Conservation (phyloP, 2,329 filamentous ascomycete species). For the Xylaria polymorpha region DNA sequence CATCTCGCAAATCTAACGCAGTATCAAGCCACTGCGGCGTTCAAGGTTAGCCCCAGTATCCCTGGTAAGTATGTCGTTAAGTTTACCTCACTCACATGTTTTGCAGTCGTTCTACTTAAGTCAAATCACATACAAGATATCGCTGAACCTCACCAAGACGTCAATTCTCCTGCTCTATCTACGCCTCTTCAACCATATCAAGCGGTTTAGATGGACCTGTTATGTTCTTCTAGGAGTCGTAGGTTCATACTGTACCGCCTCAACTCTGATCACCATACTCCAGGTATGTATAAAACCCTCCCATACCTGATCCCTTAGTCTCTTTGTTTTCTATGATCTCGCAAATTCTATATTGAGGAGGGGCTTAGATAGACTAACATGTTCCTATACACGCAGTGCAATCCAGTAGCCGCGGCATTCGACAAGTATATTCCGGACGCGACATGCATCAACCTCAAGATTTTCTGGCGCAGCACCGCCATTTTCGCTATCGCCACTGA, state of each 20-base stretch:
- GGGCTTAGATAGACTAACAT: no score
- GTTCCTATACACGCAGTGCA: conserved; percentile 40
- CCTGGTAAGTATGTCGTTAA: not conserved
- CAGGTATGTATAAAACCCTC: conserved; percentile 15
- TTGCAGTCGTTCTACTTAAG: conserved; percentile 49
- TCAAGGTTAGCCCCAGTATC: conserved; percentile 41
- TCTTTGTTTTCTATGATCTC: no score
- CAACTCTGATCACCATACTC: conserved; percentile 48
- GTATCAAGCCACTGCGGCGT: conserved; percentile 41
- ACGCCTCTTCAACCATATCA: conserved; percentile 49
- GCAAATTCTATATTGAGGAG: no score
- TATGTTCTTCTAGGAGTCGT: conserved; percentile 43
- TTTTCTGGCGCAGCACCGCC: conserved; percentile 57
- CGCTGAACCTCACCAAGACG: conserved; percentile 50
- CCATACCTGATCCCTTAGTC: no score
- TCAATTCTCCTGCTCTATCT: conserved; percentile 51
- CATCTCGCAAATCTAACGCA: conserved; percentile 34
- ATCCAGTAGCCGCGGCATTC: conserved; percentile 47
- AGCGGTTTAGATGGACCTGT: conserved; percentile 48
- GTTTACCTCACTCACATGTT: conserved; percentile 1
- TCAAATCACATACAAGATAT: conserved; percentile 51
- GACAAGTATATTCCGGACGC: conserved; percentile 43
- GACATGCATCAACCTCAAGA: conserved; percentile 53
- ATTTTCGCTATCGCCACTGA: conserved; percentile 57
- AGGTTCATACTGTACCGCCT: conserved; percentile 46